Percentiles rank a stretch among this genome's conserved stretches.
Evolutionary conservation across 805 yeast genomes (phyloP).

Genomic region (Wickerhamomyces queroliae): DNA sequence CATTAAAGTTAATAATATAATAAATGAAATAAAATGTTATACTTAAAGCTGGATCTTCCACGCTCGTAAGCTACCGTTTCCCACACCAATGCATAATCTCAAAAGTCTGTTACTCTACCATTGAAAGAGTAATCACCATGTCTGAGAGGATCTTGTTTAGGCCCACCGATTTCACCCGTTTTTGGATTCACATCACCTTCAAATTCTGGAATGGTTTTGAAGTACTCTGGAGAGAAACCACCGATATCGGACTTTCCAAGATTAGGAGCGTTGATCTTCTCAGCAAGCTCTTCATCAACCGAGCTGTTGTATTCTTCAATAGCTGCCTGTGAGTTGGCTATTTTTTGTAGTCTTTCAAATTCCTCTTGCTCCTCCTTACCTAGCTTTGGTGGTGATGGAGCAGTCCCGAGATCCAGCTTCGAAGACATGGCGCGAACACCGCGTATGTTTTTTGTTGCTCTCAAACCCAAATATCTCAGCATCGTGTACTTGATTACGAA

Average conservation of each 20-base stretch:
- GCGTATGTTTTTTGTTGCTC: background rate
- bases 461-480: conserved; percentile 4
- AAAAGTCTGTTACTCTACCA: conserved; percentile 95
- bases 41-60: no score
- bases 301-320: conserved; percentile 66
- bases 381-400: conserved; percentile 60
- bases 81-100: no score
- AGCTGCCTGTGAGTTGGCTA: conserved; percentile 74
- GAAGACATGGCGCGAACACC: conserved; percentile 14
- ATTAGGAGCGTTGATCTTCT: conserved; percentile 27
- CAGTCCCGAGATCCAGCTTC: conserved; percentile 15
- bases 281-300: conserved; percentile 26
- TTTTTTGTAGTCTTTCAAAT: conserved; percentile 77
- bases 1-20: background rate
- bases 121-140: conserved; percentile 93
- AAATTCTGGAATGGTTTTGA: conserved; percentile 86
- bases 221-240: conserved; percentile 58
- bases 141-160: conserved; percentile 91
- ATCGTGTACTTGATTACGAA: no score
- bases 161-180: conserved; percentile 96
- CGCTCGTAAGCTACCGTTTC: background rate
- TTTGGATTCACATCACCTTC: conserved; percentile 91
- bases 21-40: no score
- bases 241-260: conserved; percentile 51
- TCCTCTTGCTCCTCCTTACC: conserved; percentile 83